Conservation (phyloP, 164 flowering plant genomes). For the Aristolochia contorta region DNA sequence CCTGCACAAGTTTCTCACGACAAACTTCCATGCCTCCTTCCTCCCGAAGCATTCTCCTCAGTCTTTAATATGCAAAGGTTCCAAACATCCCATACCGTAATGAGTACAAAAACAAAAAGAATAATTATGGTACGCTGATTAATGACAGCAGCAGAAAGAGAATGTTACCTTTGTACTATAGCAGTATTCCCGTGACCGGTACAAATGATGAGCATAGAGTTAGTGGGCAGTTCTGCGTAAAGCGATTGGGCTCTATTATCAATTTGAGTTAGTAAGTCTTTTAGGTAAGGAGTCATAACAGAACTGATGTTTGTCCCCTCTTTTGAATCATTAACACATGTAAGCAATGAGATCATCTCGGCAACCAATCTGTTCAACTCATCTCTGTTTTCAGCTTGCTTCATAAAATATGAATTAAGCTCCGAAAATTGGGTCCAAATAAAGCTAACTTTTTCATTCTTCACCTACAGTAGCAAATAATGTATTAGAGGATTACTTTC, state of each 20-base stretch:
- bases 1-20: conserved; percentile 70
- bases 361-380: conserved; percentile 58
- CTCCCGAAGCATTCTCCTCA: conserved; percentile 72
- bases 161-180: conserved; percentile 55
- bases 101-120: conserved; percentile 1
- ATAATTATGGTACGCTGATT: no score
- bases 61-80: conserved; percentile 17
- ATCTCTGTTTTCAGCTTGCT: conserved; percentile 54
- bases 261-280: conserved; percentile 52
- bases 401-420: conserved; percentile 54
- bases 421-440: conserved; percentile 96
- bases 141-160: neutral
- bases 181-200: conserved; percentile 97
- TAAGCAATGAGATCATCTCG: conserved; percentile 73
- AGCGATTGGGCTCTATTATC: conserved; percentile 49
- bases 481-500: no score
- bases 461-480: conserved; percentile 33
- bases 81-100: neutral
- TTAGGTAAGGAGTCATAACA: conserved; percentile 33
- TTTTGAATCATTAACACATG: conserved; percentile 45
- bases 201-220: conserved; percentile 78
- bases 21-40: conserved; percentile 27
- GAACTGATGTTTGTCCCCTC: conserved; percentile 23
- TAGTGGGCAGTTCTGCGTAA: conserved; percentile 45
- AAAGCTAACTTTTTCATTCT: conserved; percentile 63